Evolutionary conservation across 176 grass and related monocot species (phyloP).

Genomic region (Carex myosuroides): DNA sequence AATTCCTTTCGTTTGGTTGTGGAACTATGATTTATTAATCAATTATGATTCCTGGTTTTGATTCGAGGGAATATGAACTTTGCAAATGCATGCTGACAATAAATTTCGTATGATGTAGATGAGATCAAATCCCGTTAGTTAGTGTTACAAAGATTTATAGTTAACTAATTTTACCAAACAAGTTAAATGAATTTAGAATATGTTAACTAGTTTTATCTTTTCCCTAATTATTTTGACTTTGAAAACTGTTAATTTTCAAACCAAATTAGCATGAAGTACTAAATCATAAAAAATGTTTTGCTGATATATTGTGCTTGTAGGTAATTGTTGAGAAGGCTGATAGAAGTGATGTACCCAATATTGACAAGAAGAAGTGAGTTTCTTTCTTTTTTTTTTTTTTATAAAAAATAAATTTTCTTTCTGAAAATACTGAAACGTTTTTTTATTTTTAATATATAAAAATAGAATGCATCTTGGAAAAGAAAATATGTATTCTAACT

Average conservation of each 20-base stretch:
- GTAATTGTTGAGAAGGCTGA: conserved; percentile 44
- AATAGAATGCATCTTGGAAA: background rate
- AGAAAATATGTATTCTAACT: background rate
- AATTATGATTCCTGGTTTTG: background rate
- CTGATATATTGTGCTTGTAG: conserved; percentile 4
- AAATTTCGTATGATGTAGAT: background rate
- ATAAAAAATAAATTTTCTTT: background rate
- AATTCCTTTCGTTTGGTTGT: background rate
- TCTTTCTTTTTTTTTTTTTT: background rate
- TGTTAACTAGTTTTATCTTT: background rate
- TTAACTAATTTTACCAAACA: background rate
- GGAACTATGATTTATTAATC: background rate
- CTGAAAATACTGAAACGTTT: background rate
- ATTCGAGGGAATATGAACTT: background rate
- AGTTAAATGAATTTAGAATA: background rate
- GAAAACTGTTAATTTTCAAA: background rate
- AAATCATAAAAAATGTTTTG: background rate
- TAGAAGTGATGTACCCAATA: conserved; percentile 33
- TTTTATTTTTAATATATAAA: background rate
- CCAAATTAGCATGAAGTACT: background rate
- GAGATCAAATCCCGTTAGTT: background rate
- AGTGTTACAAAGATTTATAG: background rate
- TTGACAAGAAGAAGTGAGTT: conserved; percentile 46
- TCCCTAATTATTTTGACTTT: background rate
- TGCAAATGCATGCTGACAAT: background rate